A percentile compares a stretch with the other conserved stretches of the same genome.
Evolutionary conservation across 2,329 filamentous ascomycete genomes (phyloP).

Genomic region (Ceratocystis variospora): DNA sequence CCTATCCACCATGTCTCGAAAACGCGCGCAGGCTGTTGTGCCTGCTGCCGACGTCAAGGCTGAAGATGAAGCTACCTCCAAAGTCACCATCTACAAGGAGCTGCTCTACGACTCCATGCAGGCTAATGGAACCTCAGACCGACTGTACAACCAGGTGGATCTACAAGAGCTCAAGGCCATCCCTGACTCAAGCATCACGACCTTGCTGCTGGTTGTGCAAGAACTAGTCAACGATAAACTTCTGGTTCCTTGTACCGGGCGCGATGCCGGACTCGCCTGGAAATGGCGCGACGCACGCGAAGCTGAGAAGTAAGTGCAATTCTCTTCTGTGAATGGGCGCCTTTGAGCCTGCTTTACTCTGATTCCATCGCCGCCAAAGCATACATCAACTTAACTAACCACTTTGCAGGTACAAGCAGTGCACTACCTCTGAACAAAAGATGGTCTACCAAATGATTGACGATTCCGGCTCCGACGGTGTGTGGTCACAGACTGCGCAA

Average conservation of each 20-base stretch:
- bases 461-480: conserved; percentile 66
- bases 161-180: conserved; percentile 44
- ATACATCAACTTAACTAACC: background rate
- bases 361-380: background rate
- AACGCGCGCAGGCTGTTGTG: conserved; percentile 6
- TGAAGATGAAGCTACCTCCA: conserved; percentile 24
- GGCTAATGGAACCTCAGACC: conserved; percentile 34
- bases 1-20: conserved; percentile 13
- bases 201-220: conserved; percentile 43
- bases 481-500: conserved; percentile 83
- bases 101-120: conserved; percentile 43
- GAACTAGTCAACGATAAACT: conserved; percentile 46
- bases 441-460: conserved; percentile 85
- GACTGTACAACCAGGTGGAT: conserved; percentile 45
- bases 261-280: conserved; percentile 38
- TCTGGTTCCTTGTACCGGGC: conserved; percentile 36
- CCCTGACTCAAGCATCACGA: conserved; percentile 40
- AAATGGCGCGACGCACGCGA: conserved; percentile 45
- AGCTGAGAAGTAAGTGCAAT: conserved; percentile 42
- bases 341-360: background rate
- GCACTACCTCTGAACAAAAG: conserved; percentile 57
- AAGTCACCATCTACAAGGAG: conserved; percentile 40
- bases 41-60: conserved; percentile 10
- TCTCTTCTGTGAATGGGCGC: background rate
- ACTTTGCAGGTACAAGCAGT: conserved; percentile 40